Base-by-base conservation (phyloP, 2,329 filamentous ascomycete species). In the Claviceps arundinis region DNA sequence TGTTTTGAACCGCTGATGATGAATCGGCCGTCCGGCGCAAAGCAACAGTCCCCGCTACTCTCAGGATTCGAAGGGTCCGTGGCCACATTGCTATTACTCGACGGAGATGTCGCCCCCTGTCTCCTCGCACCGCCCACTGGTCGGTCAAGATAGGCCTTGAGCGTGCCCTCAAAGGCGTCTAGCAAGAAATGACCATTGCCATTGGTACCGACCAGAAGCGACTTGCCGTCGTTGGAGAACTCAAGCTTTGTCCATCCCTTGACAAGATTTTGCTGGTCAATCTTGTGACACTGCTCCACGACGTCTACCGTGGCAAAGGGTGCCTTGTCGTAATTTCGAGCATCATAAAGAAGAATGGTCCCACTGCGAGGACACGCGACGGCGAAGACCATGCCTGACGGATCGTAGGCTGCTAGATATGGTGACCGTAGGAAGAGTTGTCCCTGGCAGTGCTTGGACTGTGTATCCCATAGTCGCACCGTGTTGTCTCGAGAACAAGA, bases 191-290 rank as follows among this genome's bases (percentile, higher is more conserved):
- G 93, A 0, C 89, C 89, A 50, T 77, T 77, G 6, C 87, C 88
- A 48, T 84, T 87, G 2, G 91, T 97, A 14, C 87, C 87, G 17
- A 98, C 68, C 5, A 98, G 76, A 47, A 98, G 70, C 55, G 81
- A 81, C 63, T 95, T 95, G 17, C 93, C 93, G 62, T 98, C 93
- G 61, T 98, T 98, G 53, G 88, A 93, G 65, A 98, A 97, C 61
- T 95, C 89, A 43, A 98, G 76, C 59, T 86, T 89, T 1, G 87
- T 93, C 93, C 93, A 98, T 11, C 84, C 84, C 50, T 76, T 77
- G 55, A 79, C 72, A 1, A 77, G 68, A 50, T 85, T 81, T 47
- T 83, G 77, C 5, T 74, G 67, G 56, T 78, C 72, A 49, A 73
- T 61, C 62, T 69, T 54, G 62, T 70, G 64, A 46, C 72, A 71